A percentile compares a stretch with the other conserved stretches of the same genome.
These are phyloP conservation scores for Ceratocystis ficicola DNA, from an alignment of 2,329 filamentous ascomycete genomes.

Conservation along the genomic window DNA sequence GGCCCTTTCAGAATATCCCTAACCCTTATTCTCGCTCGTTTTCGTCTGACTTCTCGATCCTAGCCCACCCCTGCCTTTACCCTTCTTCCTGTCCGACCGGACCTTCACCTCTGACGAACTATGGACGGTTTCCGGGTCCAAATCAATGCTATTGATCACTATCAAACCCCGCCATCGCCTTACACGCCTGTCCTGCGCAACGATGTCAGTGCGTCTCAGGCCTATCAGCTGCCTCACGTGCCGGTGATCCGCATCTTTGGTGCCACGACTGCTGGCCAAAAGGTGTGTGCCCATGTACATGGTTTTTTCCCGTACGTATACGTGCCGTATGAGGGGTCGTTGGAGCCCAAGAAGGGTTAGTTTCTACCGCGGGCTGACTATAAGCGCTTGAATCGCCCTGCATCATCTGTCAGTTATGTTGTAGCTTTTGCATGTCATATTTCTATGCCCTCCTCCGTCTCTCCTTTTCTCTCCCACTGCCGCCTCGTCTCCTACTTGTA, in stretches of 20 bases:
- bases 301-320: constrained; percentile 95
- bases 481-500: neutral
- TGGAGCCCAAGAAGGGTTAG: constrained; percentile 56
- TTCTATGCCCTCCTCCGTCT: neutral
- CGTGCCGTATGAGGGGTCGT: constrained; percentile 64
- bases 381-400: neutral
- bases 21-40: neutral
- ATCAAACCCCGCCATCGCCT: constrained; percentile 64
- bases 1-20: neutral
- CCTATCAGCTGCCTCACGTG: constrained; percentile 56
- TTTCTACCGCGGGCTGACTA: neutral
- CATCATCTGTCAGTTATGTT: neutral
- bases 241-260: constrained; percentile 87
- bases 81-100: neutral
- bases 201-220: constrained; percentile 46
- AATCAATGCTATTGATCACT: constrained; percentile 92
- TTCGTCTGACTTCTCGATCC: neutral
- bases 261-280: constrained; percentile 85
- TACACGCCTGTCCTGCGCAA: constrained; percentile 70
- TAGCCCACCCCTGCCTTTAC: neutral
- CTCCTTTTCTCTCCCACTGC: neutral
- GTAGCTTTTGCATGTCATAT: neutral
- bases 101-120: neutral
- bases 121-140: constrained; percentile 59
- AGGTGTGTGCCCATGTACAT: constrained; percentile 90